Evolutionary conservation across 1,139 yeast genomes (phyloP), one percentile per base, ranked within the genome.

Genomic region (Suhomyces ambrosiae): DNA sequence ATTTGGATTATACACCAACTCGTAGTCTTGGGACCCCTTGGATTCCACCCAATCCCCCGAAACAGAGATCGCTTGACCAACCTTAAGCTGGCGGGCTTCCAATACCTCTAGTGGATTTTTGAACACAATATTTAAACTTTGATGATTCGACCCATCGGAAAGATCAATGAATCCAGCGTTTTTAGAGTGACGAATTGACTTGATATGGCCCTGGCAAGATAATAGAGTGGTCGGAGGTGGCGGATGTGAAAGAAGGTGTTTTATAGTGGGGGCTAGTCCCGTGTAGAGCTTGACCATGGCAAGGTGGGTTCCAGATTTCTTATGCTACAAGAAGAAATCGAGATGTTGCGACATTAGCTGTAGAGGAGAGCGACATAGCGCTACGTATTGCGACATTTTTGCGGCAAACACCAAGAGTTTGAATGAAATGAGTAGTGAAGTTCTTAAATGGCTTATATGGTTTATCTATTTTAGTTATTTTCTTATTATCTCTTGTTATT

Each of bases 131-230:
- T 80, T 82, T 37, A 89, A 55, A 5, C 74, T 70, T 22, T 65
- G 49, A 30, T 72, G 66, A 3, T 75, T 63, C 0, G 94, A 72
- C 1, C 97, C 97, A 56, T 90, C 97, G 2, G 76, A 62, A 16
- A 92, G 49, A 53, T 88, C 96, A 6, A 89, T 68, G 57, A 92
- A 92, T 1, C 89, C 86, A 10, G 86, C 74, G 38, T 81, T 84
- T 55, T 88, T 89, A 54, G 87, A 75, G 26, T 73, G 63, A 38
- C 96, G 73, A 3, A 86, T 74, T 0, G 90, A 75, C 42, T 79
- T 79, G 23, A 92, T 74, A 80, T 94, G 90, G 4, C 97, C 97
- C 23, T 45, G 44, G 1, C 65, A 56, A n/a, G 44, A 37, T 4
- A 65, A 37, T 2, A 44, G 33, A 0, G 56, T 27, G 5, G 58